Percentiles rank a stretch among this genome's conserved stretches.
Evolutionary conservation across 2,329 filamentous ascomycete species (phyloP).

Genomic region (Claviceps capensis): DNA sequence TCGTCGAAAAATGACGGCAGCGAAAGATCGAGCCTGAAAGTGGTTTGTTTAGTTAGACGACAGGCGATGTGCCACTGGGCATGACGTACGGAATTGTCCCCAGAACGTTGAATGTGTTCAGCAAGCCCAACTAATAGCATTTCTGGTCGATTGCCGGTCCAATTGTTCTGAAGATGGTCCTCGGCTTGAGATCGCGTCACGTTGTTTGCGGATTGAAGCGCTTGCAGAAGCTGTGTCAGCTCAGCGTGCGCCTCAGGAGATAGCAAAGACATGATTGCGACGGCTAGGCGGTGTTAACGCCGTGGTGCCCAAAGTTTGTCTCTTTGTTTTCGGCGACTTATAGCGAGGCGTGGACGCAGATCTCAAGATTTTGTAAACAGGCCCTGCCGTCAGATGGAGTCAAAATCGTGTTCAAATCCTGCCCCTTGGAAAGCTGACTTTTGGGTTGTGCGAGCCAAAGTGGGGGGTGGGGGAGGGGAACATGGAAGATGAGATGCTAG

Average conservation of each 20-base stretch:
- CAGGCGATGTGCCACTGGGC: not conserved
- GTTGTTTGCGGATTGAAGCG: constrained; percentile 84
- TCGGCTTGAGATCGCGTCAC: constrained; percentile 72
- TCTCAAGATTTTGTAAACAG: not conserved
- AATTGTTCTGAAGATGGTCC: constrained; percentile 80
- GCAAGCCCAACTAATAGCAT: constrained; percentile 85
- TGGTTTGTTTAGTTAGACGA: constrained; percentile 6
- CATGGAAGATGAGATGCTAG: not conserved
- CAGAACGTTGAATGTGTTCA: constrained; percentile 75
- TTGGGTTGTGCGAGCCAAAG: constrained; percentile 11
- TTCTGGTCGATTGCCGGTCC: constrained; percentile 70
- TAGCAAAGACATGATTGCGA: constrained; percentile 58
- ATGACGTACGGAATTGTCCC: constrained; percentile 50
- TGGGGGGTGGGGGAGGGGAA: constrained; percentile 12
- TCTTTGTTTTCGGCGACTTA: constrained; percentile 4
- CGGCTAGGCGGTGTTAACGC: constrained; percentile 12
- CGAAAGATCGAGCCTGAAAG: constrained; percentile 69
- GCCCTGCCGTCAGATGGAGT: not conserved
- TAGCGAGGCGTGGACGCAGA: not conserved
- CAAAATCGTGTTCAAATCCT: constrained; percentile 6
- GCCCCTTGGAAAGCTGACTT: constrained; percentile 7
- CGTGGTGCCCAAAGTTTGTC: constrained; percentile 9
- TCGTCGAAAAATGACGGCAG: constrained; percentile 85
- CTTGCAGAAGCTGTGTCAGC: constrained; percentile 74
- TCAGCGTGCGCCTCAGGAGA: constrained; percentile 72